Evolutionary conservation across 164 flowering plant genomes (phyloP), one percentile per base, ranked within the genome.

Genomic region (Houttuynia cordata): DNA sequence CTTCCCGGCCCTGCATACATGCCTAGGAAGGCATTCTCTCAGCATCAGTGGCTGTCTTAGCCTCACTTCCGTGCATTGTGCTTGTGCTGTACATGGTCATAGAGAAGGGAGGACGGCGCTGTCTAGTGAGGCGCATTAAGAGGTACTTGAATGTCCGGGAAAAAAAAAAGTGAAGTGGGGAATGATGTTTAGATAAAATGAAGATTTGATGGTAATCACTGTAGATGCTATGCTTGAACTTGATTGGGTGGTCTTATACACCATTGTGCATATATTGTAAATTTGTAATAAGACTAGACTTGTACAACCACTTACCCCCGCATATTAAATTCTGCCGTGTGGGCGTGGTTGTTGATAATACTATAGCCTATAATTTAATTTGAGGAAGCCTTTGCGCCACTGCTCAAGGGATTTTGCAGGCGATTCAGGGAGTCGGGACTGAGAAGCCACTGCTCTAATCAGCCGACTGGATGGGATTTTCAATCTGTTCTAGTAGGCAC

Each of bases 21-120:
- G 98, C 73, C 81, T 92, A 0, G 92, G 82, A 8, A 71, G 94
- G 64, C 94, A 89, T 67, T 93, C 98, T 1, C 96, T 93, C 58
- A 87, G 86, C 66, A 93, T 84, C 61, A 93, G 98, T 55, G 98
- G 98, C 53, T 93, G 98, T 62, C 77, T 93, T 60, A 83, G 62
- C 67, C 73, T 93, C 51, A 83, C 91, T 0, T 90, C 98, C 7
- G 98, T 93, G 40, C 98, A 86, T 63, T 93, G 97, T 67, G 88
- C 85, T n/a, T 92, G 96, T 60, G 76, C 83, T 21, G 47, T 75
- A 62, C 91, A 82, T 52, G 80, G 86, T 10, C 91, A 79, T 61
- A 86, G 91, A 50, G 50, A 76, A 0, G 56, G 71, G 24, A 52
- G 37, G 34, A 23, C 34, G 3, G 57, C 24, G 6, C 9, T 45